Base-by-base conservation (phyloP, 1,139 yeast genomes). In the Diutina catenulata region DNA sequence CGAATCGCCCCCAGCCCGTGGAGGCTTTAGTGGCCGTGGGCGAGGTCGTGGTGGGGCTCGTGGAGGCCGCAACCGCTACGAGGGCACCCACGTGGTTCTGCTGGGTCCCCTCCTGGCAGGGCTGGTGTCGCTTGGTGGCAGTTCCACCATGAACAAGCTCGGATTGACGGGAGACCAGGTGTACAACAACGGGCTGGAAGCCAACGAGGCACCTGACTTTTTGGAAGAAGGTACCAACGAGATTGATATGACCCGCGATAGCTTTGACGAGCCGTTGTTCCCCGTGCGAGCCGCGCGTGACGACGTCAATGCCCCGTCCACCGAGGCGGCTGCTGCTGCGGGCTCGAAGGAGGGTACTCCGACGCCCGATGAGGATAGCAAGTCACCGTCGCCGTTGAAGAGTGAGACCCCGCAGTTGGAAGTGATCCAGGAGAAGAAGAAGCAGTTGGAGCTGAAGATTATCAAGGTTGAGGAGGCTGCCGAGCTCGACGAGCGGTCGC, bases 31-130 rank as follows among this genome's bases (percentile, higher is more conserved):
- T 11, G 23, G 15, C 8, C 13, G 35, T 7, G 35, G 35, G 5
- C 51, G 55, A 20, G 54, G 55, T 37, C 43, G 61, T 36, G 49
- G 60, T 21, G 39, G 52, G 33, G 28, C 54, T 42, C 45, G 63
- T 44, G 55, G 64, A 43, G 68, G 71, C 18, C 55, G 74, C 41
- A 57, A 53, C 41, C 66, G 67, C 36, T 60, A 76, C 43, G 74
- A 71, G 5, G 81, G 80, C 25, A 80, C 88, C 0, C 83, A 76
- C 47, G 60, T 80, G 36, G 78, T 80, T 8, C 69, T 80, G 1
- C 64, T 81, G 2, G 93, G 93, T 23, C 86, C 88, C 0, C 60
- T 81, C 41, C 72, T 86, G 6, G 69, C 81, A 24, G 84, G 84
- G 5, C 71, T 76, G 10, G 81, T 76, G 3, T 53, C 66, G 1